phyloP scores from a whole-genome alignment of 1,284 basidiomycete genomes.

The Sporisorium graminicola region DNA sequence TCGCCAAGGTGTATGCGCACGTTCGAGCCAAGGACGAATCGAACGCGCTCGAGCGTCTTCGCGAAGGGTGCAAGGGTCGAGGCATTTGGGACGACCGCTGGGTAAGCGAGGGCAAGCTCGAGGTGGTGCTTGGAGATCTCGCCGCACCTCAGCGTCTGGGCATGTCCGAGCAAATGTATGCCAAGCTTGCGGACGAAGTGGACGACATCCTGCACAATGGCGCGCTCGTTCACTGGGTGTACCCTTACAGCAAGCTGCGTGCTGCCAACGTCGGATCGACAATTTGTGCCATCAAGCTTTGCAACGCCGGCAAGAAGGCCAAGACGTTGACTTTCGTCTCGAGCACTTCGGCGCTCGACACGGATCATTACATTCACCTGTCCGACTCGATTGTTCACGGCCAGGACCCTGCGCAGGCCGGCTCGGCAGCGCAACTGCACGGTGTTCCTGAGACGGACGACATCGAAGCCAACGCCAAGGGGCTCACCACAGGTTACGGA shows the following conservation, averaged over 20 bases:
- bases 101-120: slow-evolving; percentile 79
- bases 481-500: slow-evolving; percentile 91
- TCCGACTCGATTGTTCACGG: slow-evolving; percentile 75
- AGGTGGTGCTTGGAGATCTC: slow-evolving; percentile 90
- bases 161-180: slow-evolving; percentile 78
- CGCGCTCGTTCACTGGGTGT: slow-evolving; percentile 98
- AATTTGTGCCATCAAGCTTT: slow-evolving; percentile 84
- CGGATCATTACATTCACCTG: slow-evolving; percentile 87
- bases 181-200: slow-evolving; percentile 78
- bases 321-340: slow-evolving; percentile 93
- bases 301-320: slow-evolving; percentile 74
- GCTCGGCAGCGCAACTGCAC: slow-evolving; percentile 52
- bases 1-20: slow-evolving; percentile 90
- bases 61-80: slow-evolving; percentile 82
- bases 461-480: slow-evolving; percentile 84
- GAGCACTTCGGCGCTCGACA: slow-evolving; percentile 92
- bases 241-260: slow-evolving; percentile 93
- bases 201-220: slow-evolving; percentile 95
- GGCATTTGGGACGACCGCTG: slow-evolving; percentile 95
- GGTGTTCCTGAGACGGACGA: slow-evolving; percentile 91
- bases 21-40: slow-evolving; percentile 80
- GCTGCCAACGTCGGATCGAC: slow-evolving; percentile 92
- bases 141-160: slow-evolving; percentile 80
- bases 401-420: slow-evolving; percentile 33
- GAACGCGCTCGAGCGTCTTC: slow-evolving; percentile 80